A percentile compares a stretch with the other conserved stretches of the same genome.
phyloP scores from a whole-genome alignment of 2,329 filamentous ascomycete genomes.

The Colletotrichum kahawae region DNA sequence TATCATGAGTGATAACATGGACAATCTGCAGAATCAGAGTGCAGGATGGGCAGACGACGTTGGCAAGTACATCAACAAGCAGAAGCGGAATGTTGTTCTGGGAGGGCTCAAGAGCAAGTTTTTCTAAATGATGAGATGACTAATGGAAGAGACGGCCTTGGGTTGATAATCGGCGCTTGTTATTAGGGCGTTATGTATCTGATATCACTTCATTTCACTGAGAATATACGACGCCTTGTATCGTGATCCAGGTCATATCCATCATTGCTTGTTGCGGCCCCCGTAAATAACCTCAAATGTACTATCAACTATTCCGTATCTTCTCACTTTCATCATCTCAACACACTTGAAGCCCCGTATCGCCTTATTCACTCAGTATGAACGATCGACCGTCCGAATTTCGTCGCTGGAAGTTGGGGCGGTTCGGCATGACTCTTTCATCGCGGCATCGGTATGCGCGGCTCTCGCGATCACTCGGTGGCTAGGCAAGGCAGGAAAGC shows the following conservation, averaged over 20 bases:
- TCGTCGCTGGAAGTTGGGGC: background rate
- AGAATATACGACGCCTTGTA: background rate
- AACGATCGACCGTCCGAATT: background rate
- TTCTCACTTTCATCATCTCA: background rate
- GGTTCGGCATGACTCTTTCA: background rate
- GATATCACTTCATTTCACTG: background rate
- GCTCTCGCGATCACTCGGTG: background rate
- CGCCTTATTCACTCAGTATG: background rate
- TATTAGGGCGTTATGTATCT: background rate
- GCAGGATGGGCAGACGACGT: slow-evolving; percentile 87
- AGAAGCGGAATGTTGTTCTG: slow-evolving; percentile 85
- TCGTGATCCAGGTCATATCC: background rate
- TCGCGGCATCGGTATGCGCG: background rate
- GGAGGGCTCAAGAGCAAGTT: slow-evolving; percentile 71
- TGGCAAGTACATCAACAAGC: slow-evolving; percentile 81
- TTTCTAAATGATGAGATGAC: slow-evolving; percentile 25
- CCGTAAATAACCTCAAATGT: background rate
- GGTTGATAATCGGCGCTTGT: background rate
- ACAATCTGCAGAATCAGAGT: slow-evolving; percentile 80
- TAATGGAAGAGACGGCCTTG: slow-evolving; percentile 5
- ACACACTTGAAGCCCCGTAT: background rate
- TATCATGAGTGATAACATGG: slow-evolving; percentile 83
- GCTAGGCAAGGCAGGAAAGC: background rate
- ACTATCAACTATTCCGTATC: background rate
- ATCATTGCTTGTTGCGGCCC: background rate